These are phyloP conservation scores for Amanita pseudoporphyria DNA, from an alignment of 768 basidiomycete genomes.

Conservation along the genomic window DNA sequence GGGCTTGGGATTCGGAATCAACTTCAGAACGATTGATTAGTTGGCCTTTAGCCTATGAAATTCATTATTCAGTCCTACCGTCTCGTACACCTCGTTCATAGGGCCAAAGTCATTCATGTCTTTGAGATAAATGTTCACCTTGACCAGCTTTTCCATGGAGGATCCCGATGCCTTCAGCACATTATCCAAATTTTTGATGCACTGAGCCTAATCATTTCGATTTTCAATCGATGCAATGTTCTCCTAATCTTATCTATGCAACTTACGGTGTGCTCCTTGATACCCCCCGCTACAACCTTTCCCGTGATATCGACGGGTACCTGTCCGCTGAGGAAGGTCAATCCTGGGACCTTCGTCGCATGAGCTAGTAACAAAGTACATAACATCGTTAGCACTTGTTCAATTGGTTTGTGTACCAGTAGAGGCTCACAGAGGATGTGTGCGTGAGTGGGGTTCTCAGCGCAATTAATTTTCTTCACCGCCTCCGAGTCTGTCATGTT, in stretches of 20 bases:
- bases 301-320: constrained; percentile 41
- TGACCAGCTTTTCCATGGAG: constrained; percentile 49
- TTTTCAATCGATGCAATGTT: too few species aligned
- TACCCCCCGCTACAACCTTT: constrained; percentile 41
- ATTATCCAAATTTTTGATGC: constrained; percentile 43
- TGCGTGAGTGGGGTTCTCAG: constrained; percentile 31
- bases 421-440: constrained; percentile 38
- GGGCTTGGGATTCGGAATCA: constrained; percentile 51
- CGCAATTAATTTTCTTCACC: constrained; percentile 46
- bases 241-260: too few species aligned
- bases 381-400: too few species aligned
- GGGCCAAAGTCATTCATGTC: constrained; percentile 46
- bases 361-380: too few species aligned
- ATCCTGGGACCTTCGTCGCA: constrained; percentile 45
- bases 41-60: background rate
- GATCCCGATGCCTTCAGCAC: constrained; percentile 46
- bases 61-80: constrained; percentile 23
- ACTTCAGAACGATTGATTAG: constrained; percentile 18
- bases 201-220: constrained; percentile 55
- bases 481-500: constrained; percentile 17
- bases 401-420: background rate
- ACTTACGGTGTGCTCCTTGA: constrained; percentile 50
- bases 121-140: constrained; percentile 52
- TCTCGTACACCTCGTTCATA: constrained; percentile 50
- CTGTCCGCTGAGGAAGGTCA: constrained; percentile 56